A percentile compares a stretch with the other conserved stretches of the same genome.
Conservation (phyloP, 2,329 filamentous ascomycete genomes). For the Penicillium glabrum region DNA sequence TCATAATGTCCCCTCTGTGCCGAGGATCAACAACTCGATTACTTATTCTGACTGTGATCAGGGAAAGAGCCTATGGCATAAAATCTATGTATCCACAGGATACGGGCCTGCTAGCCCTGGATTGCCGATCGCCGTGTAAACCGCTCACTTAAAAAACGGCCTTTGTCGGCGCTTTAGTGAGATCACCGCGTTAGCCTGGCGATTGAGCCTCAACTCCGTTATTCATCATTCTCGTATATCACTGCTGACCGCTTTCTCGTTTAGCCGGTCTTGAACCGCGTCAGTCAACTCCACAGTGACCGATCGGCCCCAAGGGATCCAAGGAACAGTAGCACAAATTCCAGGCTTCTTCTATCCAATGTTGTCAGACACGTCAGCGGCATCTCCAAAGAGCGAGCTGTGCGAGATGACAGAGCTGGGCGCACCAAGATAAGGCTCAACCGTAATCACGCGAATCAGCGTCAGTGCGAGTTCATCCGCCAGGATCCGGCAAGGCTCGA, state of each 20-base stretch:
- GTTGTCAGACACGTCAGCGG: slow-evolving; percentile 17
- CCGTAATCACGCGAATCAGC: neutral
- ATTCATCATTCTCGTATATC: neutral
- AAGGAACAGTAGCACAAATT: neutral
- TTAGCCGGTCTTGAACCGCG: neutral
- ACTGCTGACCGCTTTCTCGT: neutral
- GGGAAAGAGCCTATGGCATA: neutral
- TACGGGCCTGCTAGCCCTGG: neutral
- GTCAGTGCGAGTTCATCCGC: slow-evolving; percentile 13
- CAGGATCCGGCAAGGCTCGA: neutral
- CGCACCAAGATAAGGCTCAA: neutral
- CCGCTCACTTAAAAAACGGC: neutral
- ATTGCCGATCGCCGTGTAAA: neutral
- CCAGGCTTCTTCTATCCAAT: neutral
- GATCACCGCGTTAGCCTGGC: neutral
- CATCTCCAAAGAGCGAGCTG: slow-evolving; percentile 1
- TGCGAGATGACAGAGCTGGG: neutral
- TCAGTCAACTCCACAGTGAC: neutral
- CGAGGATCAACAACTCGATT: neutral
- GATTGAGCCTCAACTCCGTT: neutral
- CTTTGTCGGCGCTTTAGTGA: neutral
- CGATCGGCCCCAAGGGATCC: neutral
- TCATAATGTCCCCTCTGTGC: neutral
- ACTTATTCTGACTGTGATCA: neutral
- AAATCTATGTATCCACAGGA: neutral